Evolutionary conservation across 129 eudicot species (phyloP), one percentile per base, ranked within the genome.

Genomic region (Arctium minus): DNA sequence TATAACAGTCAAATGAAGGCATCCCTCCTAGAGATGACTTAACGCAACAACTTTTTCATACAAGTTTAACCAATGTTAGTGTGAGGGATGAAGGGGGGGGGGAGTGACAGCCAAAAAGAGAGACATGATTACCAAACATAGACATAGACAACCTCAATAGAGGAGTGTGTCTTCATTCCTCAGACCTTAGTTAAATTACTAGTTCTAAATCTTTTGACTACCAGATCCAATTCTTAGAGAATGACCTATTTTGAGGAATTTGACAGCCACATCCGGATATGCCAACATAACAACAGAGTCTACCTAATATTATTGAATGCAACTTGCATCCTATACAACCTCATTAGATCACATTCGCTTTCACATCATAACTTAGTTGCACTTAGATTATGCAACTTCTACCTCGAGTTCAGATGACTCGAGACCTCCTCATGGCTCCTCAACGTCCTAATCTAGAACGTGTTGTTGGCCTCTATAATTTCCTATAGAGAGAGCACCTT

Each of bases 1-100:
- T 8, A 77, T 60, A 76, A 33, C 33, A 53, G 32, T 35, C 48
- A 77, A 77, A 77, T 60, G 65, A 77, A 77, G 53, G 53, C 72
- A n/a, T 62, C 72, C 80, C 72, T 77, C 65, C 18, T 53, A 53
- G 65, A 53, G 65, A 53, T 53, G 65, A 53, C 65, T 53, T 53
- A 17, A 44, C 53, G 9, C 13, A 50, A 50, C 64, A 50, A 18
- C 22, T 13, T 50, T 50, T 50, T 2, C 62, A 50, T 50, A 50
- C n/a, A 50, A 50, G 62, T 50, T 50, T 12, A 50, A 50, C 64
- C 64, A 50, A 50, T 4, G 18, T 50, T 6, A 50, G 6, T 13
- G 12, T 44, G 50, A 44, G 13, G 50, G 50, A 44, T 8, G 8
- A 8, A 44, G 27, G 27, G 27, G 50, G 50, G 50, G 27, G 50